These are phyloP conservation scores for Botryotinia narcissicola DNA, from an alignment of 2,329 filamentous ascomycete species.

Conservation along the genomic window DNA sequence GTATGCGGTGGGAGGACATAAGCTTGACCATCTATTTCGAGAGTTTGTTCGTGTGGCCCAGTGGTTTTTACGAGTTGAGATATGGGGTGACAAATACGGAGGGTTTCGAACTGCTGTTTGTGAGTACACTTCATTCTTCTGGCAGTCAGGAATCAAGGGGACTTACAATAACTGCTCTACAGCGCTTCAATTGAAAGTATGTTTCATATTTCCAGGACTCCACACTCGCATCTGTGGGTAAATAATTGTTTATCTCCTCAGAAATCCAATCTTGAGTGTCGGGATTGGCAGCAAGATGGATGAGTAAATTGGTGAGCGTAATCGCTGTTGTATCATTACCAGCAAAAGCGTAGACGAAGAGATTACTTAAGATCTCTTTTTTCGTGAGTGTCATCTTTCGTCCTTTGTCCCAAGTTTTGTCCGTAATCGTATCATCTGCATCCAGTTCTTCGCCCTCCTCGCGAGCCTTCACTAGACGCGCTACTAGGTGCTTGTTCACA, in stretches of 20 bases:
- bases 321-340: constrained; percentile 7
- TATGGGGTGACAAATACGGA: constrained; percentile 7
- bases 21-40: not conserved
- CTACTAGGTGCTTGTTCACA: not conserved
- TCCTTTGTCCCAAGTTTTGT: not conserved
- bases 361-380: constrained; percentile 9
- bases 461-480: not conserved
- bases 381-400: constrained; percentile 3
- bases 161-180: not conserved
- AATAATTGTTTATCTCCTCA: constrained; percentile 6
- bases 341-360: constrained; percentile 11
- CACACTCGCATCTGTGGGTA: not conserved
- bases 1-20: not conserved
- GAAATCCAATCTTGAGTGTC: not conserved
- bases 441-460: constrained; percentile 1
- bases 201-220: not conserved
- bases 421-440: no score
- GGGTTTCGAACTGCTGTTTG: not conserved
- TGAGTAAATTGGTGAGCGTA: not conserved
- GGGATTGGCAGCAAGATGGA: not conserved
- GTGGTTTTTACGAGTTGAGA: constrained; percentile 11
- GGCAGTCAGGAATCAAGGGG: not conserved
- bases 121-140: not conserved
- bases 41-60: not conserved
- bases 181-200: not conserved